These are phyloP conservation scores for Linum usitatissimum DNA, from an alignment of 345 rosid species.

Conservation along the genomic window DNA sequence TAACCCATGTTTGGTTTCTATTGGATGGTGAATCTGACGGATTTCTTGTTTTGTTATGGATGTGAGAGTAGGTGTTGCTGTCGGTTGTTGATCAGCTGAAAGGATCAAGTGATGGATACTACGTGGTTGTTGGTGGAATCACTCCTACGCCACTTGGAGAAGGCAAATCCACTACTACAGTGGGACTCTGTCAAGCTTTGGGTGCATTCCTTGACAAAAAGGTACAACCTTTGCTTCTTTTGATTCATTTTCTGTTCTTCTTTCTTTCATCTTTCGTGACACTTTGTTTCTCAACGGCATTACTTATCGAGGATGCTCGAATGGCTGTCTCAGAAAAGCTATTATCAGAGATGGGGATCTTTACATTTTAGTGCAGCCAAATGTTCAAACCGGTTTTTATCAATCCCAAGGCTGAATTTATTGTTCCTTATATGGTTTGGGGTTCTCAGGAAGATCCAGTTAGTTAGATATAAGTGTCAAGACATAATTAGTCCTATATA, in stretches of 20 bases:
- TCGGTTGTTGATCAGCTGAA: constrained; percentile 67
- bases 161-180: constrained; percentile 94
- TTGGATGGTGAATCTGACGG: no score
- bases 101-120: constrained; percentile 68
- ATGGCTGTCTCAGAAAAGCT: no score
- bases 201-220: constrained; percentile 90
- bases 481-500: no score
- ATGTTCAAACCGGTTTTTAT: no score
- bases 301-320: no score
- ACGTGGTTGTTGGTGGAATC: constrained; percentile 94
- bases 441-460: no score
- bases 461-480: no score
- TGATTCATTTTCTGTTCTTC: background rate
- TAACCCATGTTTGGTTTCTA: no score
- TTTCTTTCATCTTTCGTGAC: background rate
- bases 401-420: no score
- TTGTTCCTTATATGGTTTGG: no score
- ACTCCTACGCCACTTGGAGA: constrained; percentile 99
- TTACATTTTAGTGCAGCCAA: no score
- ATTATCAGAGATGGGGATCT: no score
- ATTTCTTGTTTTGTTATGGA: background rate
- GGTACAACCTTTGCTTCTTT: constrained; percentile 25
- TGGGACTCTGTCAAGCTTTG: constrained; percentile 92
- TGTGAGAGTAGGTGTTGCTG: constrained; percentile 47
- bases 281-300: background rate